A percentile compares a stretch with the other conserved stretches of the same genome.
Conservation (phyloP, 2,329 filamentous ascomycete genomes). For the Alternaria hordeiaustralica region DNA sequence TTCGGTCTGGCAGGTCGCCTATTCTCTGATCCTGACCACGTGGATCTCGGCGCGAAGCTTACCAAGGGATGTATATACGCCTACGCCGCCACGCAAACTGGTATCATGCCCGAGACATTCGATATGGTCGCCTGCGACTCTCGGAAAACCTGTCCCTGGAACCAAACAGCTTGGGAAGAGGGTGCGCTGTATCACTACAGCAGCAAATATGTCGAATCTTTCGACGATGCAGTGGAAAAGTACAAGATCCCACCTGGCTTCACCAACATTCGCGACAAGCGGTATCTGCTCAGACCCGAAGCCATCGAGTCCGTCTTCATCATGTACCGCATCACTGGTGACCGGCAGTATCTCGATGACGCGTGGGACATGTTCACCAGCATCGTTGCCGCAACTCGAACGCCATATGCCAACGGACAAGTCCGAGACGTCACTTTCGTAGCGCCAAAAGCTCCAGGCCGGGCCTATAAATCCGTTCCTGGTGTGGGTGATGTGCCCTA, state of each 20-base stretch:
- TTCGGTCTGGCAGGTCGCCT: constrained; percentile 64
- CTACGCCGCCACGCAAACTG: constrained; percentile 61
- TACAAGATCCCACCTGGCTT: constrained; percentile 49
- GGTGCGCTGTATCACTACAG: constrained; percentile 37
- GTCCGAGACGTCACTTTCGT: constrained; percentile 50
- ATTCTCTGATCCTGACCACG: constrained; percentile 59
- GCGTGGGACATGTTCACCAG: constrained; percentile 59
- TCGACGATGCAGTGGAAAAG: constrained; percentile 21
- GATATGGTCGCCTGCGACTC: constrained; percentile 57
- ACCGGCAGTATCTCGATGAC: constrained; percentile 51
- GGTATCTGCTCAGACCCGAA: constrained; percentile 60
- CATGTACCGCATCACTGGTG: constrained; percentile 65
- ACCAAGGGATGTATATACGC: constrained; percentile 68
- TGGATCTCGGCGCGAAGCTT: constrained; percentile 63
- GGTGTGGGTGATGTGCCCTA: not conserved
- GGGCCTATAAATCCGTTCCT: constrained; percentile 2
- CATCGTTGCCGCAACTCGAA: constrained; percentile 50
- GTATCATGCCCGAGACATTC: constrained; percentile 68
- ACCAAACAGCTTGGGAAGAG: constrained; percentile 59
- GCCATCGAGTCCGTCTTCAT: constrained; percentile 67
- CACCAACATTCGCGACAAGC: constrained; percentile 48
- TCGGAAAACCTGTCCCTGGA: constrained; percentile 57
- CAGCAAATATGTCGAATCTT: constrained; percentile 18
- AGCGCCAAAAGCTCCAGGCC: constrained; percentile 3
- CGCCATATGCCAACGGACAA: constrained; percentile 53